A percentile compares a stretch with the other conserved stretches of the same genome.
phyloP scores from a whole-genome alignment of 208 protist genomes.

The Trypanosoma melophagium region DNA sequence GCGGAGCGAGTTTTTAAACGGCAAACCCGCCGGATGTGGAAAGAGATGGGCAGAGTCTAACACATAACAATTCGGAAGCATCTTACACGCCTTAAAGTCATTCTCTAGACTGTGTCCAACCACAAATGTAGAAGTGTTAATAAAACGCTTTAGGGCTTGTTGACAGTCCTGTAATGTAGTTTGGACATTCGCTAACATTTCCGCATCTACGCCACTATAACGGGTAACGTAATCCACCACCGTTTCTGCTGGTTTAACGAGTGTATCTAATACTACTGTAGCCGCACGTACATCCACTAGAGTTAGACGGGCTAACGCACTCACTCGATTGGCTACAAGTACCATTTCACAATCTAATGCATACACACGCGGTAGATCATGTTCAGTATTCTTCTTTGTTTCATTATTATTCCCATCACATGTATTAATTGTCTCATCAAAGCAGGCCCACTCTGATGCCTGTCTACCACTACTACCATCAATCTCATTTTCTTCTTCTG shows the following conservation, averaged over 20 bases:
- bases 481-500: conserved; percentile 9
- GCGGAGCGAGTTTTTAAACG: conserved; percentile 79
- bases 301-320: conserved; percentile 81
- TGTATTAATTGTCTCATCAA: not conserved
- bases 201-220: conserved; percentile 88
- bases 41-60: conserved; percentile 90
- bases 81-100: conserved; percentile 88
- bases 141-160: conserved; percentile 40
- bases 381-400: not conserved
- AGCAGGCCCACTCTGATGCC: conserved; percentile 16
- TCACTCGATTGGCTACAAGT: conserved; percentile 41
- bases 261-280: conserved; percentile 74
- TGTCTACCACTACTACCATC: conserved; percentile 1
- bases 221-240: conserved; percentile 90
- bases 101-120: conserved; percentile 94
- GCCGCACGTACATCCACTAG: conserved; percentile 67
- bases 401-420: too few relatives aligned
- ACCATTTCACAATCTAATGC: conserved; percentile 94
- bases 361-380: conserved; percentile 36
- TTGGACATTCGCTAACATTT: conserved; percentile 65
- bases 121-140: conserved; percentile 82
- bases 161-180: conserved; percentile 80
- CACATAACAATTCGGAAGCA: conserved; percentile 82
- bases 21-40: conserved; percentile 84
- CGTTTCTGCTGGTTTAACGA: conserved; percentile 73